Conservation (phyloP, 305 asterid genomes). For the Fraxinus paxiana region DNA sequence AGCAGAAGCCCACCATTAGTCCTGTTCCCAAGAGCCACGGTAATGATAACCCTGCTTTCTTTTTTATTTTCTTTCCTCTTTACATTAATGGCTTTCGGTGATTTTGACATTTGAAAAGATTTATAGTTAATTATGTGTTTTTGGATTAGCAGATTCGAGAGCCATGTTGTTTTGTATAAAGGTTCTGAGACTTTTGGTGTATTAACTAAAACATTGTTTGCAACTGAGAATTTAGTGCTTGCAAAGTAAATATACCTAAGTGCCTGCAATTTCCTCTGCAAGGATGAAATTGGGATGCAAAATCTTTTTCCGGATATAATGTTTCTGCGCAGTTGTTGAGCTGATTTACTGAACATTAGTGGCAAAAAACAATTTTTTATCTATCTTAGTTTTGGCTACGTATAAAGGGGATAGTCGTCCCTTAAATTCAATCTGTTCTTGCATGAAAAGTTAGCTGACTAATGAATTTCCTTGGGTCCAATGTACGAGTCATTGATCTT, state of each 20-base stretch:
- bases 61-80: background rate
- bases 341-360: background rate
- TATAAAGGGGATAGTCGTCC: background rate
- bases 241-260: background rate
- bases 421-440: background rate
- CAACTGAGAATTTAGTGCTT: background rate
- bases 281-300: background rate
- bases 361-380: background rate
- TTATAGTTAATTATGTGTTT: background rate
- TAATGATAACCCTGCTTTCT: conserved; percentile 13
- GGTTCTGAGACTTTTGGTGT: background rate
- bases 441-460: background rate
- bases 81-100: background rate
- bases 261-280: background rate
- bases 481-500: background rate
- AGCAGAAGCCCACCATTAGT: conserved; percentile 38
- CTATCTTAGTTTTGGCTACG: background rate
- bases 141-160: background rate
- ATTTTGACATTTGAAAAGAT: background rate
- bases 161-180: background rate
- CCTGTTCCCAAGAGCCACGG: conserved; percentile 46
- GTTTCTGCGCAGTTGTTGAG: background rate
- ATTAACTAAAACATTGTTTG: background rate
- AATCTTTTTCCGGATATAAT: background rate
- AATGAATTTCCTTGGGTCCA: background rate